Evolutionary conservation across 129 eudicot genomes (phyloP).

Genomic region (Heracleum sosnowskyi): DNA sequence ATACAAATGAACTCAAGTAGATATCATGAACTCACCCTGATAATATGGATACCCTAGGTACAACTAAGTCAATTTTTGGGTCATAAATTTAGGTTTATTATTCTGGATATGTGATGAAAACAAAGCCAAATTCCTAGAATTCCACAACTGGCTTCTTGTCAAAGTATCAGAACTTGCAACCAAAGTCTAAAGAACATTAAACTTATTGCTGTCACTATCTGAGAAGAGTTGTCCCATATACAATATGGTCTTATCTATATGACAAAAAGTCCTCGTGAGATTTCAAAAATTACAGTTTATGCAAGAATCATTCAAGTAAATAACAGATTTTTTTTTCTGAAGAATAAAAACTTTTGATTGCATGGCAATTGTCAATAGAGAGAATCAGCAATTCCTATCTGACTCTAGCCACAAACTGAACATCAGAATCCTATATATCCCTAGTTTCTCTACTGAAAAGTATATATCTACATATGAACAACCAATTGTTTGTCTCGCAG

Average conservation of each 20-base stretch:
- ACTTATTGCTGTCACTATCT: background rate
- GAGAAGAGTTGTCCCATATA: too few relatives aligned
- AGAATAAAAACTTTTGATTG: background rate
- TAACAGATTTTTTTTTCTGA: background rate
- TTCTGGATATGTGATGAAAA: background rate
- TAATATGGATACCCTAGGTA: background rate
- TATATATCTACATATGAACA: background rate
- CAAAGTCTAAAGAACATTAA: background rate
- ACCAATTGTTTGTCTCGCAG: constrained; percentile 27
- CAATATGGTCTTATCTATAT: too few relatives aligned
- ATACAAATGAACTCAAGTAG: background rate
- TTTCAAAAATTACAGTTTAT: too few relatives aligned
- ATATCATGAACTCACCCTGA: background rate
- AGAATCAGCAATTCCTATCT: background rate
- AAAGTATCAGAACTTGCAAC: background rate
- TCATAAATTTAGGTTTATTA: background rate
- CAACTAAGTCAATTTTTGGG: background rate
- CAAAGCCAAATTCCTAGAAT: too few relatives aligned
- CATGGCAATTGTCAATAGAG: too few relatives aligned
- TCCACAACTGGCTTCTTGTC: background rate
- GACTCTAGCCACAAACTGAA: background rate
- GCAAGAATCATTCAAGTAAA: background rate
- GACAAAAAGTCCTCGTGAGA: background rate
- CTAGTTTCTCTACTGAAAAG: background rate
- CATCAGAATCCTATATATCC: background rate